phyloP scores from a whole-genome alignment of 1,284 basidiomycete genomes.

The Exobasidium rhododendri region DNA sequence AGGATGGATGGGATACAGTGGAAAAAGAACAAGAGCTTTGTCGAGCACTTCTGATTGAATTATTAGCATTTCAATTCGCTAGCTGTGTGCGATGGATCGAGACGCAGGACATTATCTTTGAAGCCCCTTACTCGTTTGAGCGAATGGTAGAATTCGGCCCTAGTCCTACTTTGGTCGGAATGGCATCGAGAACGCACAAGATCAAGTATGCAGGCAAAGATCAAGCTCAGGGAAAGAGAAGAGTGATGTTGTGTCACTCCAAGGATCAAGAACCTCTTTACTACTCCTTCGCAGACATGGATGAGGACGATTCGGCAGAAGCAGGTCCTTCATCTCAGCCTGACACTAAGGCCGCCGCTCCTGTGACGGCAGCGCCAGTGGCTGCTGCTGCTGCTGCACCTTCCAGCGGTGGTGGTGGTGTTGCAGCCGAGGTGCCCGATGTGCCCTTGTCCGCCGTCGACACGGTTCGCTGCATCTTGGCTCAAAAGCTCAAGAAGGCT shows the following conservation, averaged over 20 bases:
- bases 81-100: conserved; percentile 75
- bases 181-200: conserved; percentile 91
- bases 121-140: conserved; percentile 76
- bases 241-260: conserved; percentile 83
- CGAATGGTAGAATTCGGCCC: conserved; percentile 93
- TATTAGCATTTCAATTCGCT: conserved; percentile 87
- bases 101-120: conserved; percentile 93
- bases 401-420: conserved; percentile 58
- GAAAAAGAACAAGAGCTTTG: conserved; percentile 87
- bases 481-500: conserved; percentile 96
- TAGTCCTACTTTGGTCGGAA: conserved; percentile 89
- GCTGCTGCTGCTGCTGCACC: conserved; percentile 60
- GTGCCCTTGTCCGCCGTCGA: conserved; percentile 88
- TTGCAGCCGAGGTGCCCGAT: conserved; percentile 74
- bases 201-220: conserved; percentile 91
- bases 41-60: conserved; percentile 90
- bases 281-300: conserved; percentile 92
- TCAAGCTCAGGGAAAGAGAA: conserved; percentile 74
- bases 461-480: conserved; percentile 81
- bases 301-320: conserved; percentile 57
- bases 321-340: conserved; percentile 57
- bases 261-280: conserved; percentile 97
- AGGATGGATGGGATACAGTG: conserved; percentile 77
- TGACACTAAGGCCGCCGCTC: conserved; percentile 55
- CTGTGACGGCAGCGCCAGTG: conserved; percentile 58